Evolutionary conservation across 148 eudicot species (phyloP).

Genomic region (Chenopodium quinoa): DNA sequence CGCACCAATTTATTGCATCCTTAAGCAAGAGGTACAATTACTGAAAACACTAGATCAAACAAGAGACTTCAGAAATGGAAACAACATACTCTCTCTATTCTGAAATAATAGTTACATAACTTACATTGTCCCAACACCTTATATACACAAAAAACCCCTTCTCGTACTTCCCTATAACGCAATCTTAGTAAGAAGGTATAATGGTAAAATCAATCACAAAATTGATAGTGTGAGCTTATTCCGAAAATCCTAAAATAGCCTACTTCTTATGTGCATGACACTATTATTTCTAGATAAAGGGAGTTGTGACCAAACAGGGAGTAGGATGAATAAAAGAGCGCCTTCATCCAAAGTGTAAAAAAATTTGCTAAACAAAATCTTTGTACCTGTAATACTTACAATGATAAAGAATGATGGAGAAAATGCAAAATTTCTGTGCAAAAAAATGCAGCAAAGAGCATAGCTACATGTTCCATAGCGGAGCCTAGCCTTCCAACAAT

Average conservation of each 20-base stretch:
- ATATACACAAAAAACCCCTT: too few relatives aligned
- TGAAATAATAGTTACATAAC: too few relatives aligned
- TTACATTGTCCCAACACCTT: too few relatives aligned
- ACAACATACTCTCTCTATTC: too few relatives aligned
- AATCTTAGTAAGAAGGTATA: too few relatives aligned
- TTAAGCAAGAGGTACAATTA: background rate
- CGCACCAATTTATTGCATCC: background rate
- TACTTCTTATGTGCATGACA: too few relatives aligned
- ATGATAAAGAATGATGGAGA: slow-evolving; percentile 16
- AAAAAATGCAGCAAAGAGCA: slow-evolving; percentile 10
- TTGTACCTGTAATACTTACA: slow-evolving; percentile 27
- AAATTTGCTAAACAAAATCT: slow-evolving; percentile 20
- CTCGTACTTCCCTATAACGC: too few relatives aligned
- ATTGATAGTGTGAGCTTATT: too few relatives aligned
- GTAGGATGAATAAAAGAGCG: background rate
- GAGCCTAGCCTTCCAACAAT: background rate
- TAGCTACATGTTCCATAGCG: slow-evolving; percentile 14
- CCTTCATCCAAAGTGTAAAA: background rate
- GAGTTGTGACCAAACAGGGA: background rate
- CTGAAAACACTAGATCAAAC: background rate
- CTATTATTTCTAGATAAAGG: background rate
- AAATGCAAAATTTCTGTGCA: slow-evolving; percentile 32
- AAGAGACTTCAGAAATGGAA: too few relatives aligned
- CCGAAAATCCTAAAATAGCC: background rate
- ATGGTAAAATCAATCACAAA: too few relatives aligned